Percentiles rank a stretch among this genome's conserved stretches.
These are phyloP conservation scores for Zasmidium cellare DNA, from an alignment of 2,329 filamentous ascomycete genomes.

Conservation along the genomic window DNA sequence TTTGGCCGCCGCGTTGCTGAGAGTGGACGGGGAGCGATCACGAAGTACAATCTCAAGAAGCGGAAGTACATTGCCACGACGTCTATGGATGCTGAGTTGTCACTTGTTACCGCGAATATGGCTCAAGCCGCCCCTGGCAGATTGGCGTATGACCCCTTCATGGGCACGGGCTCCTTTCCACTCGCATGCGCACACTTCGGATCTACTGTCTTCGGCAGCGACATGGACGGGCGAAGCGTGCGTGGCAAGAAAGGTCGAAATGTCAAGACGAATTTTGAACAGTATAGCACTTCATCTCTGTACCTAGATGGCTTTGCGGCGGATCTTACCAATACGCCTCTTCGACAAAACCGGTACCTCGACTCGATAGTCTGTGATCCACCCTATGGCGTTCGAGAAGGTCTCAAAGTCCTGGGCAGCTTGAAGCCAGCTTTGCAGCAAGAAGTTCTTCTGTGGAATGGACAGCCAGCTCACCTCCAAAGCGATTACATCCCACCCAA, in stretches of 20 bases:
- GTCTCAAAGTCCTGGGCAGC: conserved; percentile 80
- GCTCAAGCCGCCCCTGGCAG: conserved; percentile 79
- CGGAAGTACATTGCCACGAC: conserved; percentile 91
- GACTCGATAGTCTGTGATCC: conserved; percentile 96
- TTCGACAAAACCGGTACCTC: conserved; percentile 60
- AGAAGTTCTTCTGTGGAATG: conserved; percentile 65
- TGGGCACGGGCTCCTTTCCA: conserved; percentile 90
- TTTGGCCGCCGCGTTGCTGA: conserved; percentile 71
- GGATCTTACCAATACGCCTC: conserved; percentile 83
- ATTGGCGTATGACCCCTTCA: conserved; percentile 91
- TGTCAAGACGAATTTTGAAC: conserved; percentile 74
- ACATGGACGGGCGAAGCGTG: conserved; percentile 90
- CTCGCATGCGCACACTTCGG: conserved; percentile 90
- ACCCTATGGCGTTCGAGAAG: conserved; percentile 92
- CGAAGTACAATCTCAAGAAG: conserved; percentile 87
- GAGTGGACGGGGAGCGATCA: conserved; percentile 66
- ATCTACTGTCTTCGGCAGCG: conserved; percentile 77
- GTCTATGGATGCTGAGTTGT: conserved; percentile 94
- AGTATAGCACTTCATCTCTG: conserved; percentile 68
- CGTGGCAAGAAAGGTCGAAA: conserved; percentile 63
- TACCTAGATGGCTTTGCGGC: conserved; percentile 80
- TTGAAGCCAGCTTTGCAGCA: conserved; percentile 57
- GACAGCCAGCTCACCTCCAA: conserved; percentile 67
- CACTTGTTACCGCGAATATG: conserved; percentile 88
- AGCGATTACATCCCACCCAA: conserved; percentile 81